phyloP scores from a whole-genome alignment of 2,329 filamentous ascomycete genomes.

The Cadophora sp. region DNA sequence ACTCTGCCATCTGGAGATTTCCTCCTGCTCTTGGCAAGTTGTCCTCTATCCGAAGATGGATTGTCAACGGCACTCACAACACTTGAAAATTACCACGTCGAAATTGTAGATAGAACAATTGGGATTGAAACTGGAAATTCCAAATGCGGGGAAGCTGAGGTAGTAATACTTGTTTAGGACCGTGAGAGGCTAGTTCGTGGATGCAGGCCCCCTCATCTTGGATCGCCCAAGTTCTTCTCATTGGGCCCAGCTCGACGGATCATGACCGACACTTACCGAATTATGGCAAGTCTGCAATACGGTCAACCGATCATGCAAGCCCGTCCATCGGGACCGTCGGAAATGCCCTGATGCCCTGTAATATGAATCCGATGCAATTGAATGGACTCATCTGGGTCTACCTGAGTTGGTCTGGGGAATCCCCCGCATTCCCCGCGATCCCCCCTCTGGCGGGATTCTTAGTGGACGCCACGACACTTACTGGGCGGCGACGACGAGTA shows the following conservation, averaged over 20 bases:
- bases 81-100: too few relatives aligned
- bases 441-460: neutral
- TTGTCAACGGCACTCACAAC: too few relatives aligned
- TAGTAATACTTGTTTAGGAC: constrained; percentile 24
- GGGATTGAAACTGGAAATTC: constrained; percentile 17
- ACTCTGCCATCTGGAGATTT: constrained; percentile 20
- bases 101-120: neutral
- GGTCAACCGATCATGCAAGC: too few relatives aligned
- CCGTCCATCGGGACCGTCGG: too few relatives aligned
- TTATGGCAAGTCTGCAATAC: too few relatives aligned
- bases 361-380: too few relatives aligned
- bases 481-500: neutral
- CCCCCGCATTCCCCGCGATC: constrained; percentile 15
- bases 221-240: neutral
- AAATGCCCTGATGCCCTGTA: too few relatives aligned
- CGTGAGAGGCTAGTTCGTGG: constrained; percentile 11
- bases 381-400: neutral
- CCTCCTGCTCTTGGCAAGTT: neutral
- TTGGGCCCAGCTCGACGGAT: neutral
- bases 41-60: too few relatives aligned
- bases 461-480: neutral
- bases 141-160: constrained; percentile 22
- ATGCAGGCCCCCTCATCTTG: neutral
- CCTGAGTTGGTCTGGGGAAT: constrained; percentile 15
- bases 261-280: neutral